Evolutionary conservation across 2,329 filamentous ascomycete species (phyloP), one percentile per base, ranked within the genome.

Genomic region (Trichophyton equinum): DNA sequence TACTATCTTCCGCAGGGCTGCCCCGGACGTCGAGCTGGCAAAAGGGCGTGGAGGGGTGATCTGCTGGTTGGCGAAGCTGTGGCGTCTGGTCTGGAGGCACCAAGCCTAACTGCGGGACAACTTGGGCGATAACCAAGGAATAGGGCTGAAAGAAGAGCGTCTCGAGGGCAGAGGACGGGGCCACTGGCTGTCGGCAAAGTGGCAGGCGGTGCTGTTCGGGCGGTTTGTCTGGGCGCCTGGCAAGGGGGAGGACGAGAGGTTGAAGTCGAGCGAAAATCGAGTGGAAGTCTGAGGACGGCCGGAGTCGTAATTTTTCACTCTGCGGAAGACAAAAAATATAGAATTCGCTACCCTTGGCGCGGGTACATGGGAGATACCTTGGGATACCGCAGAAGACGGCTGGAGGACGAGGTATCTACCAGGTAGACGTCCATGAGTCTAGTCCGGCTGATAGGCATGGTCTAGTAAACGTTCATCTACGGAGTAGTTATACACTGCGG

Each of bases 31-130:
- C 25, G 36, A 6, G 22, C 55, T 57, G 36, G 36, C 36, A 9
- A 25, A 36, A 33, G 15, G 18, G 46, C n/a, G 13, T 57, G 27
- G 40, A 57, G 40, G 55, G 55, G 55, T 44, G 55, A 57, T 40
- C 40, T 20, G 40, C 27, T 36, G 15, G n/a, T 9, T 33, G 13
- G 27, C 25, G 11, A 53, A n/a, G n/a, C 51, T 33, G 51, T 55
- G 51, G 51, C 51, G 51, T 55, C 27, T n/a, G 46, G 51, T 55
- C 27, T n/a, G 46, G 20, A 55, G 46, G 46, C 46, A 47, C 44
- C 22, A 22, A 11, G 46, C 25, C 51, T 20, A 36, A 13, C 51
- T 55, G 51, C 27, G 30, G 51, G 27, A 55, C 15, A 36, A 36
- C 51, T 27, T 22, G 33, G 33, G 33, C 33, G 30, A 55, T 30